phyloP scores from a whole-genome alignment of 1,284 basidiomycete genomes.

The Pisolithus thermaeus region DNA sequence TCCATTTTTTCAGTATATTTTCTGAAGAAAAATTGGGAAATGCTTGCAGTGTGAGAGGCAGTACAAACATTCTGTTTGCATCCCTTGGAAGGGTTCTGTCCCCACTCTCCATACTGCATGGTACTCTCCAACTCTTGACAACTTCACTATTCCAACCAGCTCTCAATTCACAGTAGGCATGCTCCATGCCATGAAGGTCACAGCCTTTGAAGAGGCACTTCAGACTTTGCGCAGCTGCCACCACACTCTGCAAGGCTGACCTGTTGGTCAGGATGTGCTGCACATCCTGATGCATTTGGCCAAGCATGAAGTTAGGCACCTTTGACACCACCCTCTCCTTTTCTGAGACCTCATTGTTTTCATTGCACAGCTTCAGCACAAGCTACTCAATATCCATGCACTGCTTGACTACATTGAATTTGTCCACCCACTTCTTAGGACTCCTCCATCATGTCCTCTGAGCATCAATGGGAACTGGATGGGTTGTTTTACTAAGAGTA shows the following conservation, averaged over 20 bases:
- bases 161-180: neutral
- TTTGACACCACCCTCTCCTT: neutral
- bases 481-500: too few species aligned
- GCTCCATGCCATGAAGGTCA: neutral
- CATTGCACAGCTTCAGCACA: slow-evolving; percentile 1
- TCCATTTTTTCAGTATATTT: too few species aligned
- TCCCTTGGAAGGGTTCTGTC: too few species aligned
- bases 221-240: too few species aligned
- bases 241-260: too few species aligned
- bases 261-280: neutral
- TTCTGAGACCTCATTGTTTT: neutral
- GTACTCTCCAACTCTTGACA: neutral
- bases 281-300: neutral
- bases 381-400: neutral
- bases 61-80: too few species aligned
- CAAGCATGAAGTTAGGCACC: neutral
- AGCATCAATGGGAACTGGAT: too few species aligned
- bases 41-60: too few species aligned
- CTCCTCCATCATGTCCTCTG: too few species aligned
- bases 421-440: too few species aligned
- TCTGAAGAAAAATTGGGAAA: too few species aligned
- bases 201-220: neutral
- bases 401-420: too few species aligned
- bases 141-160: slow-evolving; percentile 6
- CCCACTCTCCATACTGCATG: neutral